phyloP scores from a whole-genome alignment of 2,329 filamentous ascomycete genomes.

The Sarocladium oryzae region DNA sequence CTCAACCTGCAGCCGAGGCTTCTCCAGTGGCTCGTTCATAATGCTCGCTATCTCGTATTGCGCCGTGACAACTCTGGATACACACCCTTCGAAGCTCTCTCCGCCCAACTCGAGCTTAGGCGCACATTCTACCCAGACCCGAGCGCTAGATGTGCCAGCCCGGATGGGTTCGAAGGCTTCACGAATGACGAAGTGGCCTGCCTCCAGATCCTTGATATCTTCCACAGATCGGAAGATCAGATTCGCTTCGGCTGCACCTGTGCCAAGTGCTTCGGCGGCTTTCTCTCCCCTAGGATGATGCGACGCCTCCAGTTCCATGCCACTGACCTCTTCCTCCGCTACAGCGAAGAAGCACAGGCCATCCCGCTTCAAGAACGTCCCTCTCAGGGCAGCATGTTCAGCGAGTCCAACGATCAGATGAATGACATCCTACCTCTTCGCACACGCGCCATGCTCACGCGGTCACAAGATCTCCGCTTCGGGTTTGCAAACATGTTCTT shows the following conservation, averaged over 20 bases:
- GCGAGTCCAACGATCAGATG: not conserved
- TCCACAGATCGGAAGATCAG: not conserved
- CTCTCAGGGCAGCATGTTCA: not conserved
- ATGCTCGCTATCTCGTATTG: not conserved
- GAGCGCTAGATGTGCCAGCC: not conserved
- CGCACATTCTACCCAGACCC: slow-evolving; percentile 3
- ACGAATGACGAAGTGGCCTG: not conserved
- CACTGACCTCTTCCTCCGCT: not conserved
- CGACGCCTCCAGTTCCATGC: not conserved
- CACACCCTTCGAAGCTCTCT: not conserved
- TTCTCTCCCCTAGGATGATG: not conserved
- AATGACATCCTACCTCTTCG: not conserved
- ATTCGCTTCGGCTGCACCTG: slow-evolving; percentile 3
- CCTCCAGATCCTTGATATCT: not conserved
- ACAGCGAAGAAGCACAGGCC: not conserved
- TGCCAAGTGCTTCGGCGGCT: not conserved
- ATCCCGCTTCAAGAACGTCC: not conserved
- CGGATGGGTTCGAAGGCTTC: not conserved
- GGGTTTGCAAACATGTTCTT: not conserved
- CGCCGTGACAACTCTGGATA: not conserved
- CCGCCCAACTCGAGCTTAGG: not conserved
- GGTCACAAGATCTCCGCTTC: not conserved
- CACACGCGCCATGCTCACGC: not conserved
- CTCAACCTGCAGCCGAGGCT: not conserved
- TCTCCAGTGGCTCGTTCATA: not conserved